A percentile compares a stretch with the other conserved stretches of the same genome.
phyloP scores from a whole-genome alignment of 768 basidiomycete species.

The Boletus vermiculosoides region DNA sequence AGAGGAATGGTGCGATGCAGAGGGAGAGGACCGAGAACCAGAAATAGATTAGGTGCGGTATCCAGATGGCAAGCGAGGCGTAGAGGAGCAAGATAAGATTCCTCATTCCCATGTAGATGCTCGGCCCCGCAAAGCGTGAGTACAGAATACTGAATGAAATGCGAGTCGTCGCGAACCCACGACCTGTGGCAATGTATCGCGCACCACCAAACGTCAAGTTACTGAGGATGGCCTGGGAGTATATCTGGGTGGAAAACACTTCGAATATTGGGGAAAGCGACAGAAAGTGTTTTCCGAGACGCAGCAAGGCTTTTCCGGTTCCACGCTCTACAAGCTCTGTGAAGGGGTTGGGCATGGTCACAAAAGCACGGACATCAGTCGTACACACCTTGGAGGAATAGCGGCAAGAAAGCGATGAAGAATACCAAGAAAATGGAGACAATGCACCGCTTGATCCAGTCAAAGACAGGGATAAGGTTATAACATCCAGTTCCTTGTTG shows the following conservation, averaged over 20 bases:
- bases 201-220: conserved; percentile 98
- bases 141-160: conserved; percentile 96
- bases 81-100: conserved; percentile 89
- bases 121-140: conserved; percentile 98
- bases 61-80: conserved; percentile 88
- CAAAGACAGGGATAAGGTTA: conserved; percentile 93
- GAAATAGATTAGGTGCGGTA: conserved; percentile 96
- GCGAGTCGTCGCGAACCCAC: conserved; percentile 97
- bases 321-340: conserved; percentile 94
- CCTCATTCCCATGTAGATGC: conserved; percentile 98
- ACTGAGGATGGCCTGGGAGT: conserved; percentile 94
- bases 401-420: conserved; percentile 93
- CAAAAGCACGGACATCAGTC: neutral
- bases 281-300: conserved; percentile 94
- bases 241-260: conserved; percentile 98
- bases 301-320: conserved; percentile 90
- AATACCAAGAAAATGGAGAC: conserved; percentile 98
- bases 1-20: conserved; percentile 95
- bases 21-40: conserved; percentile 96
- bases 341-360: conserved; percentile 2
- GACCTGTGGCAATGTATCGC: conserved; percentile 97
- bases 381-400: conserved; percentile 87
- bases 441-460: conserved; percentile 97
- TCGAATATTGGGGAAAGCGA: conserved; percentile 98
- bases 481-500: conserved; percentile 83